Conservation (phyloP, 495 filamentous ascomycete species). For the Immersiella caudata region DNA sequence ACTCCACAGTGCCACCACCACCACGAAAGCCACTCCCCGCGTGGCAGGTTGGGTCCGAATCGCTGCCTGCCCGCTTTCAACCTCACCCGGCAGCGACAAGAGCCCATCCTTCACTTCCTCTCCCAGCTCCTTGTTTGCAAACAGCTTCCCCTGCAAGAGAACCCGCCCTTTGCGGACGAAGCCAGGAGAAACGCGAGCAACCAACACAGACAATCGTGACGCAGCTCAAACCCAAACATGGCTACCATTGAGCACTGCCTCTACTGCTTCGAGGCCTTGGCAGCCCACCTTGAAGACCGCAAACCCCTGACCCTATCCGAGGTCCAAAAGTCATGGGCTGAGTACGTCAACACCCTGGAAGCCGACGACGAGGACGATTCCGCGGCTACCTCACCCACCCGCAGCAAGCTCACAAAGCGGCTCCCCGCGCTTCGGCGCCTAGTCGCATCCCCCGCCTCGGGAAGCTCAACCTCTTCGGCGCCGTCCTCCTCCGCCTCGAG, state of each 20-base stretch:
- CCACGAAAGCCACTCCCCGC: not conserved
- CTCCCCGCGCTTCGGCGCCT: conserved; percentile 44
- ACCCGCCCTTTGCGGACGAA: conserved; percentile 8
- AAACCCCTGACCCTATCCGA: conserved; percentile 57
- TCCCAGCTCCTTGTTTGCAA: not conserved
- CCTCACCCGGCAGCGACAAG: not conserved
- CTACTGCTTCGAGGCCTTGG: conserved; percentile 87
- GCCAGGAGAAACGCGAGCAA: not conserved
- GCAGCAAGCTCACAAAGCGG: conserved; percentile 38
- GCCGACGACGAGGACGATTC: conserved; percentile 23
- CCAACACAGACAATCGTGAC: not conserved
- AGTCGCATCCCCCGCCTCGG: conserved; percentile 35
- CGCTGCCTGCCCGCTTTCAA: conserved; percentile 5
- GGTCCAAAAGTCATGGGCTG: conserved; percentile 73
- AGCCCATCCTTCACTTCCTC: not conserved
- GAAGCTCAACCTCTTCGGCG: conserved; percentile 23
- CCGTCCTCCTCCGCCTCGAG: conserved; percentile 31
- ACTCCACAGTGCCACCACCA: conserved; percentile 4
- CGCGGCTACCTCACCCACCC: conserved; percentile 17
- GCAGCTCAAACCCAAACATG: conserved; percentile 54
- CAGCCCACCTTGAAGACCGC: conserved; percentile 50
- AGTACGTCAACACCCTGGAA: conserved; percentile 44
- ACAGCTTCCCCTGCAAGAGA: not conserved
- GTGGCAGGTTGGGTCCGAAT: conserved; percentile 17
- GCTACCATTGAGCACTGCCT: conserved; percentile 81